Conservation (phyloP, 2,329 filamentous ascomycete species). For the Verticillium longisporum region DNA sequence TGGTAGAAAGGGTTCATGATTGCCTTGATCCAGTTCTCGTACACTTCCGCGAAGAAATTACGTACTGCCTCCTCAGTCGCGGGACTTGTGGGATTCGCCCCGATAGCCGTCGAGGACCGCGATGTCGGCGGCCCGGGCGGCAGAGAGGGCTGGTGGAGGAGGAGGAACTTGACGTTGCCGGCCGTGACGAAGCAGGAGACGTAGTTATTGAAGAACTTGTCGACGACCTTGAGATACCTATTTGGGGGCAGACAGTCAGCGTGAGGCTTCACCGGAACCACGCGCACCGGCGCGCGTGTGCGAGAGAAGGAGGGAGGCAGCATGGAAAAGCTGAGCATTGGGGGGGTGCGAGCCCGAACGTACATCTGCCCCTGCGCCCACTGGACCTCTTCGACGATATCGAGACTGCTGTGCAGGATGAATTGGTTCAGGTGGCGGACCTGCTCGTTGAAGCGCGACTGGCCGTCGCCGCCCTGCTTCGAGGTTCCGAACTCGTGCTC, state of each 20-base stretch:
- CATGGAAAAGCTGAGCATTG: conserved; percentile 9
- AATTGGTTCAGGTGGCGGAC: conserved; percentile 95
- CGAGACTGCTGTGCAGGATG: conserved; percentile 86
- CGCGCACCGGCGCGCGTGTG: too few relatives aligned
- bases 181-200: conserved; percentile 92
- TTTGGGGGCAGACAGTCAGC: not conserved
- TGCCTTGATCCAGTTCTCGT: conserved; percentile 94
- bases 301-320: not conserved
- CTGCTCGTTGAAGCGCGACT: conserved; percentile 80
- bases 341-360: conserved; percentile 15
- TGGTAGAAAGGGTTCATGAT: conserved; percentile 96
- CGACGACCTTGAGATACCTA: conserved; percentile 93
- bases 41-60: conserved; percentile 91
- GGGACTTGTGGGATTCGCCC: conserved; percentile 77
- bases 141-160: conserved; percentile 73
- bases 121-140: conserved; percentile 30
- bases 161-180: conserved; percentile 86
- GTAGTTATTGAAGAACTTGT: conserved; percentile 94
- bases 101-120: conserved; percentile 62
- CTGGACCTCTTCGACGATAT: conserved; percentile 94
- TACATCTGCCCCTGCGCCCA: conserved; percentile 85
- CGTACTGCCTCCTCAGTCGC: conserved; percentile 94
- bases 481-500: conserved; percentile 96
- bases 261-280: not conserved
- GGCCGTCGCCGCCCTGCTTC: conserved; percentile 89